Evolutionary conservation across 768 basidiomycete genomes (phyloP).

Genomic region (Baorangia bicolor): DNA sequence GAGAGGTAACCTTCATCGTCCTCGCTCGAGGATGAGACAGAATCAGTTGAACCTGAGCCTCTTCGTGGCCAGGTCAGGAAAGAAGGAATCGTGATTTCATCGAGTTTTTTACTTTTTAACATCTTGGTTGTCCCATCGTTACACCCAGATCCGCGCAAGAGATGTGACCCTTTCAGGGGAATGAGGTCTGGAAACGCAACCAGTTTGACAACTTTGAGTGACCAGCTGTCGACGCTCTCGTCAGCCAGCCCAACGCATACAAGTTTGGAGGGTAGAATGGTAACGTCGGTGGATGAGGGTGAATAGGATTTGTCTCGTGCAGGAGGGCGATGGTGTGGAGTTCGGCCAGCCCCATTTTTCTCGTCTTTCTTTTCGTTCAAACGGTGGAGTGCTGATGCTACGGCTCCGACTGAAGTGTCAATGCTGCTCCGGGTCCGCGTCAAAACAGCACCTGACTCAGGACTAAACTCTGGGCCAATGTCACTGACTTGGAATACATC

Average conservation of each 20-base stretch:
- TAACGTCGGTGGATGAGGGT: slow-evolving; percentile 57
- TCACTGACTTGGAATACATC: slow-evolving; percentile 31
- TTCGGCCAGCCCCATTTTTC: background rate
- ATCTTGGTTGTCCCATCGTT: slow-evolving; percentile 1
- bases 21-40: slow-evolving; percentile 35
- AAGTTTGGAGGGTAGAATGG: slow-evolving; percentile 64
- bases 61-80: slow-evolving; percentile 23
- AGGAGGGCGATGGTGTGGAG: slow-evolving; percentile 12
- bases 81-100: slow-evolving; percentile 18
- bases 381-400: slow-evolving; percentile 7
- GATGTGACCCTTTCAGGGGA: slow-evolving; percentile 25
- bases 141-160: slow-evolving; percentile 3
- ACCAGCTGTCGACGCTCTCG: slow-evolving; percentile 68
- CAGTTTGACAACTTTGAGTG: slow-evolving; percentile 73
- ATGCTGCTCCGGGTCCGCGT: slow-evolving; percentile 47
- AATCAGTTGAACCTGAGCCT: slow-evolving; percentile 24
- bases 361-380: slow-evolving; percentile 4
- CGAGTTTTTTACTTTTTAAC: slow-evolving; percentile 7
- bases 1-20: slow-evolving; percentile 56
- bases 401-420: slow-evolving; percentile 28
- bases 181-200: slow-evolving; percentile 76
- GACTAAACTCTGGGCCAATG: slow-evolving; percentile 28
- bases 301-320: slow-evolving; percentile 47
- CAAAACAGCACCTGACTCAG: slow-evolving; percentile 44
- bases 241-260: slow-evolving; percentile 75